A percentile compares a stretch with the other conserved stretches of the same genome.
These are phyloP conservation scores for Trichoderma semiorbis DNA, from an alignment of 2,329 filamentous ascomycete genomes.

Conservation along the genomic window DNA sequence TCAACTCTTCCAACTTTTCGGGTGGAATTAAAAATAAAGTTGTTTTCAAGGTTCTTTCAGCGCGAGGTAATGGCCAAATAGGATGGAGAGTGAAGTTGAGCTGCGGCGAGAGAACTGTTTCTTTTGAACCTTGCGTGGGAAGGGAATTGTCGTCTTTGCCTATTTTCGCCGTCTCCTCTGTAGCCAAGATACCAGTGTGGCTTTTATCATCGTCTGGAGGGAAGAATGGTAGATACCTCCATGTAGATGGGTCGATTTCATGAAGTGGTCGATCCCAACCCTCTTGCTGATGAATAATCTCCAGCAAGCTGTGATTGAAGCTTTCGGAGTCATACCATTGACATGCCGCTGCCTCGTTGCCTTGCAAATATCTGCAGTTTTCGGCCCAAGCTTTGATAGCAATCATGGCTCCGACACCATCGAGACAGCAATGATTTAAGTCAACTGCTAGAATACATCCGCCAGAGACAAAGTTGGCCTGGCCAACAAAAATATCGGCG, in stretches of 20 bases:
- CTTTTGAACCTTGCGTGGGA: not conserved
- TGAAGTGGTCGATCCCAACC: constrained; percentile 22
- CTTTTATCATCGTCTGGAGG: not conserved
- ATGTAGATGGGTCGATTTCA: constrained; percentile 27
- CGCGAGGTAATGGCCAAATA: constrained; percentile 30
- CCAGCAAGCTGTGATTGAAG: constrained; percentile 29
- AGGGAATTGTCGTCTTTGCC: not conserved
- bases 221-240: constrained; percentile 9
- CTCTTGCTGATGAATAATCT: constrained; percentile 29
- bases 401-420: constrained; percentile 30
- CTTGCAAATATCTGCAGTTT: constrained; percentile 29
- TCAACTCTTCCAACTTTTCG: constrained; percentile 25
- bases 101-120: constrained; percentile 21
- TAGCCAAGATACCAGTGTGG: not conserved
- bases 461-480: constrained; percentile 32
- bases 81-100: constrained; percentile 27
- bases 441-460: constrained; percentile 30
- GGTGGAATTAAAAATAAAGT: constrained; percentile 32
- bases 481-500: constrained; percentile 29
- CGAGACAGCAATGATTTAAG: constrained; percentile 28
- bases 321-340: constrained; percentile 30
- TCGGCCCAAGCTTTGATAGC: constrained; percentile 32
- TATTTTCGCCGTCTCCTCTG: not conserved
- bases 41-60: constrained; percentile 28
- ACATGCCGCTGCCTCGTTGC: constrained; percentile 25